These are phyloP conservation scores for Hebeloma cylindrosporum DNA, from an alignment of 768 basidiomycete genomes.

Conservation along the genomic window DNA sequence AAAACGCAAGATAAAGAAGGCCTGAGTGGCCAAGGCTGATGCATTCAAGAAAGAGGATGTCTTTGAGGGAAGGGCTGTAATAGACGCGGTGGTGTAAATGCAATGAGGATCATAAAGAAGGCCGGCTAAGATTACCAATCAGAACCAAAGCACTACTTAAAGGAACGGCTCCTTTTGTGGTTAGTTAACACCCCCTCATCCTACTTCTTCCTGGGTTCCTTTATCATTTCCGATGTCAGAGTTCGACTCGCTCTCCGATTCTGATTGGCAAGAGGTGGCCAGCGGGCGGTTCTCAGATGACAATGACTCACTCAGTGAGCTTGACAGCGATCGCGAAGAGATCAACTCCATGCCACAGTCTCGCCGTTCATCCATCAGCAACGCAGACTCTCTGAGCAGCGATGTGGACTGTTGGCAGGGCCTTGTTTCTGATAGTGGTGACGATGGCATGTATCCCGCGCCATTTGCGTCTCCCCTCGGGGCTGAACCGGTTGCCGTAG, in stretches of 20 bases:
- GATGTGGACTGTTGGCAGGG: conserved; percentile 82
- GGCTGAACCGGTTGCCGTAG: conserved; percentile 31
- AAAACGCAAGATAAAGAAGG: conserved; percentile 32
- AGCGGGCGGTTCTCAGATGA: conserved; percentile 70
- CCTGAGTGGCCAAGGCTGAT: conserved; percentile 32
- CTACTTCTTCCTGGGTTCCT: conserved; percentile 28
- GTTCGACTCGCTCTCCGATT: conserved; percentile 68
- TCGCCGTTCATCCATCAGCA: conserved; percentile 68
- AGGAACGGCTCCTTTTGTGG: conserved; percentile 23
- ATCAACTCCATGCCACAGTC: conserved; percentile 54
- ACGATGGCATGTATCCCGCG: conserved; percentile 37
- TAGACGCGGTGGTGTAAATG: not conserved
- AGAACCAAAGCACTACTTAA: conserved; percentile 12
- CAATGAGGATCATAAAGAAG: conserved; percentile 11
- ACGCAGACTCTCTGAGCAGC: conserved; percentile 64
- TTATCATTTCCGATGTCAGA: conserved; percentile 55
- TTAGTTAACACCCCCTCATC: conserved; percentile 29
- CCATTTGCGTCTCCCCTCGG: conserved; percentile 29
- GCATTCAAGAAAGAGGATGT: conserved; percentile 17
- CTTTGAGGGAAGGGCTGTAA: conserved; percentile 11
- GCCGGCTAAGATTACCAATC: conserved; percentile 8
- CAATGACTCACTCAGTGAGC: conserved; percentile 64
- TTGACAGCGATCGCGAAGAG: conserved; percentile 63
- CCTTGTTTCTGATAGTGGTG: conserved; percentile 61
- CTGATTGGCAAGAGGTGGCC: conserved; percentile 81